Evolutionary conservation across 495 filamentous ascomycete species (phyloP).

Genomic region (Aspergillus hancockii): DNA sequence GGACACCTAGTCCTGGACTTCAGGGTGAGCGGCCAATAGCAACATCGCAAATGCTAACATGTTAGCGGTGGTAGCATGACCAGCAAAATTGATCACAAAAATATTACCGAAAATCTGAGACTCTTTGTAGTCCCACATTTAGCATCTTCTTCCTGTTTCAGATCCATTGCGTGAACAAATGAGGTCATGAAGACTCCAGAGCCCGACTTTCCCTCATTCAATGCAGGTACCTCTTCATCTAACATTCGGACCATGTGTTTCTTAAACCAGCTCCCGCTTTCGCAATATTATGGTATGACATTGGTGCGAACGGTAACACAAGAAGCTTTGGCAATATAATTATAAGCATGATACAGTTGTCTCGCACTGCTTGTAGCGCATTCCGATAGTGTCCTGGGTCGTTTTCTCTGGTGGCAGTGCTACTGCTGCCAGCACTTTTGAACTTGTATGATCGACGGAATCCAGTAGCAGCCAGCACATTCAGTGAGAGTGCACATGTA

Average conservation of each 20-base stretch:
- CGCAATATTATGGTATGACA: neutral
- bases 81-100: slow-evolving; percentile 59
- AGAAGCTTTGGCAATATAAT: neutral
- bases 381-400: neutral
- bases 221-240: neutral
- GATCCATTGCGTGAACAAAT: slow-evolving; percentile 6
- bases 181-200: slow-evolving; percentile 7
- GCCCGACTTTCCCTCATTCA: slow-evolving; percentile 1
- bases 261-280: neutral
- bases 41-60: slow-evolving; percentile 41
- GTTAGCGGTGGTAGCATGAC: slow-evolving; percentile 50
- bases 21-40: slow-evolving; percentile 37
- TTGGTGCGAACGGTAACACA: neutral
- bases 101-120: slow-evolving; percentile 17
- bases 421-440: neutral
- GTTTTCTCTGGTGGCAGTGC: neutral
- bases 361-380: neutral
- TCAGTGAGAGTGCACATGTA: slow-evolving; percentile 2
- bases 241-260: slow-evolving; percentile 10
- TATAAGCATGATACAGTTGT: slow-evolving; percentile 11
- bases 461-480: slow-evolving; percentile 11
- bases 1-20: slow-evolving; percentile 42
- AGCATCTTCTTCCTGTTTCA: neutral
- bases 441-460: slow-evolving; percentile 5
- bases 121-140: neutral